Evolutionary conservation across 371 early-diverging fungal genomes (phyloP), one percentile per base, ranked within the genome.

Genomic region (Apophysomyces sp.): DNA sequence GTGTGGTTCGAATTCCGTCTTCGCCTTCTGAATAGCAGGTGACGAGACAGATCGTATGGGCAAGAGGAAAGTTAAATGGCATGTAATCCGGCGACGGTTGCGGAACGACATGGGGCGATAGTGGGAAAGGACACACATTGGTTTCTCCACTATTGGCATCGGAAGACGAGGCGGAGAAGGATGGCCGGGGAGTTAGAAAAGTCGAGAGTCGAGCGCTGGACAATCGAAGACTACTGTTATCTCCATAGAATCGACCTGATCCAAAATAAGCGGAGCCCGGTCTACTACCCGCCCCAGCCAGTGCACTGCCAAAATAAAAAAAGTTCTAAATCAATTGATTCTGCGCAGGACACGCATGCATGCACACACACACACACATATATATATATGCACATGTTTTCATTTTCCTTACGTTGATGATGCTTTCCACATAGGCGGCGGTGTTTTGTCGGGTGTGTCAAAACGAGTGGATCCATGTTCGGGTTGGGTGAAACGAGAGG

Each of bases 1-100:
- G 78, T 1, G 99, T 99, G 8, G 88, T 89, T 32, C 93, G 86
- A 29, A 99, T 78, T 1, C 96, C 95, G 34, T 92, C 91, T 67
- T 86, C 86, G 53, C 96, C 92, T 82, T 98, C 98, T 4, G 94
- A 93, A 74, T 98, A 98, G 66, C 92, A 92, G 0, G 97, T 95
- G 4, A 93, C 90, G 26, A 93, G 75, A 49, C 89, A 82, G 60
- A 93, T 81, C 15, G 92, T 89, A 69, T 89, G 89, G 3, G 86
- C 87, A n/a, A 90, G 71, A 2, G 86, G 81, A 65, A 87, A 90
- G 59, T 90, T 84, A 71, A 82, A 91, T 18, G 89, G 90, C 77
- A 84, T 80, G 61, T 76, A 86, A 30, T 76, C 76, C 0, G 70
- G 58, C 2, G 81, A 65, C 2, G 88, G 86, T 55, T 84, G 85